Conservation (phyloP, 2,329 filamentous ascomycete genomes). For the Fusarium siculi region DNA sequence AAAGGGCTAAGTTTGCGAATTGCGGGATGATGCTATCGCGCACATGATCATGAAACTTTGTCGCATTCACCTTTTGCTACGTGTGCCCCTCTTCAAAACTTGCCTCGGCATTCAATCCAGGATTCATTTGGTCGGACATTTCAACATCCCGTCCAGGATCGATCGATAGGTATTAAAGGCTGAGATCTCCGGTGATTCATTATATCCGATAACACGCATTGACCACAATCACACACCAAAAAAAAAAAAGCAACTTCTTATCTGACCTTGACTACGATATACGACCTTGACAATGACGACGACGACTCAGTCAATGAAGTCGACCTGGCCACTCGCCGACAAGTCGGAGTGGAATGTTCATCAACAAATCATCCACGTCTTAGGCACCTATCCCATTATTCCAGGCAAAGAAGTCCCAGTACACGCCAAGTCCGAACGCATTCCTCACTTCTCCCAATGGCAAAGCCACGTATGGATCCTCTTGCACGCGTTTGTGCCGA, state of each 20-base stretch:
- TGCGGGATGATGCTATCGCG: neutral
- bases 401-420: neutral
- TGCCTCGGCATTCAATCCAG: neutral
- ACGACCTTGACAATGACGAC: neutral
- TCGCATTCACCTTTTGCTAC: neutral
- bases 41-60: neutral
- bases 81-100: neutral
- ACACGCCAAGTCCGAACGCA: neutral
- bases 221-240: neutral
- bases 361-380: neutral
- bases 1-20: constrained; percentile 4
- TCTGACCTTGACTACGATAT: neutral
- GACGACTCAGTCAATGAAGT: neutral
- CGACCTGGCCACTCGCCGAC: neutral
- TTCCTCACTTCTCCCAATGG: neutral
- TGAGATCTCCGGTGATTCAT: neutral
- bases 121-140: too few species aligned
- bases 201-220: neutral
- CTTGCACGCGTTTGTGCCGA: neutral
- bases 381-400: neutral
- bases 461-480: neutral
- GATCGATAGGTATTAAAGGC: neutral
- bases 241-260: neutral
- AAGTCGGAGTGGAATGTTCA: neutral
- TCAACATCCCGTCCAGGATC: too few species aligned